Evolutionary conservation across 2,329 filamentous ascomycete genomes (phyloP).

Genomic region (Colletotrichum agaves): DNA sequence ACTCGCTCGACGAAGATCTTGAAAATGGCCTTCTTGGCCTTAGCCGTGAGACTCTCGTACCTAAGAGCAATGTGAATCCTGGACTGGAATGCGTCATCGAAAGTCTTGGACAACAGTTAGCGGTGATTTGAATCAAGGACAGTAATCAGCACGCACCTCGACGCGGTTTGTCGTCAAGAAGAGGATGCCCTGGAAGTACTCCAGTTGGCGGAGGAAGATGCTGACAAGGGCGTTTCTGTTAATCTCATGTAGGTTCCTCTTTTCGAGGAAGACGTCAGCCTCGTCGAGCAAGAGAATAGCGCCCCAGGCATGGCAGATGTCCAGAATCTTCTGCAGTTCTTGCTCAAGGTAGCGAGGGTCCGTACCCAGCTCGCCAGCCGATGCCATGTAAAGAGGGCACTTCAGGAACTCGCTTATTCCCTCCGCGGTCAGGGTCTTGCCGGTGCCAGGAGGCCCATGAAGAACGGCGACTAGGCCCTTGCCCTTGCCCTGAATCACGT

Average conservation of each 20-base stretch:
- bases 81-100: slow-evolving; percentile 90
- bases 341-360: slow-evolving; percentile 78
- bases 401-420: slow-evolving; percentile 32
- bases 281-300: slow-evolving; percentile 88
- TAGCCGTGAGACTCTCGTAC: slow-evolving; percentile 78
- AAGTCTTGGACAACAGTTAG: slow-evolving; percentile 59
- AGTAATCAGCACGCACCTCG: slow-evolving; percentile 47
- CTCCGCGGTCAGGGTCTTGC: slow-evolving; percentile 56
- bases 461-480: slow-evolving; percentile 85
- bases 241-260: slow-evolving; percentile 83
- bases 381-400: slow-evolving; percentile 33
- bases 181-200: slow-evolving; percentile 92
- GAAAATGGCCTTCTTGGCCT: slow-evolving; percentile 84
- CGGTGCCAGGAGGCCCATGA: slow-evolving; percentile 86
- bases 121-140: not conserved
- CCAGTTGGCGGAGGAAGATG: slow-evolving; percentile 86
- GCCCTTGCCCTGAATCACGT: slow-evolving; percentile 85
- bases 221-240: slow-evolving; percentile 87
- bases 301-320: slow-evolving; percentile 88
- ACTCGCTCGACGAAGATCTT: slow-evolving; percentile 84
- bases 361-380: slow-evolving; percentile 53
- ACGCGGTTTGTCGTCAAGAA: slow-evolving; percentile 92
- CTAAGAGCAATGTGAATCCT: slow-evolving; percentile 86
- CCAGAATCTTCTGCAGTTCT: slow-evolving; percentile 85
- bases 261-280: slow-evolving; percentile 86